Percentiles rank a stretch among this genome's conserved stretches.
These are phyloP conservation scores for Leishmania gerbilli DNA, from an alignment of 208 protist species.

Conservation along the genomic window DNA sequence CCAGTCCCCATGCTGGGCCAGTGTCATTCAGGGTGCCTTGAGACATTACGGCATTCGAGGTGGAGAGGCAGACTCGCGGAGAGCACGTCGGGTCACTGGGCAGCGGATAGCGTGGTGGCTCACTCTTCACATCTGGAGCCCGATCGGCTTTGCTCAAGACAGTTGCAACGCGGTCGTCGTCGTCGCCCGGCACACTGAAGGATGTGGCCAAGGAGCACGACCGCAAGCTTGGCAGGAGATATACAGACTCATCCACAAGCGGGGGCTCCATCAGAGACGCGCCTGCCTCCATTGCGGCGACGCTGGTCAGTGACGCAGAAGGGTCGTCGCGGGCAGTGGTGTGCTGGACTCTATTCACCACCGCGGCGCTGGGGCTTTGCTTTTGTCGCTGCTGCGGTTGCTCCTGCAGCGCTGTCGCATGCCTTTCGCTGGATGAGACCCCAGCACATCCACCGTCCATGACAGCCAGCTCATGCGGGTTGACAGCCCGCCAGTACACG, in stretches of 20 bases:
- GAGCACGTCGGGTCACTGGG: not conserved
- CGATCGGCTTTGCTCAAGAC: not conserved
- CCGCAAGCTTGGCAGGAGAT: slow-evolving; percentile 1
- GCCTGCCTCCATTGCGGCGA: not conserved
- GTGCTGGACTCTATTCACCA: not conserved
- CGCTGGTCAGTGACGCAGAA: not conserved
- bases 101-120: not conserved
- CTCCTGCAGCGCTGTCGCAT: not conserved
- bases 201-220: slow-evolving; percentile 10
- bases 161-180: not conserved
- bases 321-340: not conserved
- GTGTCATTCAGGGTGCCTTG: not conserved
- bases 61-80: not conserved
- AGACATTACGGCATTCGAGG: not conserved
- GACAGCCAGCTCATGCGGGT: not conserved
- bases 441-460: not conserved
- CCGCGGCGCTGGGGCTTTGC: not conserved
- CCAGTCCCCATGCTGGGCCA: not conserved
- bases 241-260: not conserved
- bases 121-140: not conserved
- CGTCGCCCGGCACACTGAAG: not conserved
- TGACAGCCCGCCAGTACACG: slow-evolving; percentile 31
- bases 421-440: not conserved
- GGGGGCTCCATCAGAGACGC: not conserved
- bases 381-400: not conserved